Evolutionary conservation across 352 stramenopile species (phyloP).

Genomic region (Phytopythium oedochilum): DNA sequence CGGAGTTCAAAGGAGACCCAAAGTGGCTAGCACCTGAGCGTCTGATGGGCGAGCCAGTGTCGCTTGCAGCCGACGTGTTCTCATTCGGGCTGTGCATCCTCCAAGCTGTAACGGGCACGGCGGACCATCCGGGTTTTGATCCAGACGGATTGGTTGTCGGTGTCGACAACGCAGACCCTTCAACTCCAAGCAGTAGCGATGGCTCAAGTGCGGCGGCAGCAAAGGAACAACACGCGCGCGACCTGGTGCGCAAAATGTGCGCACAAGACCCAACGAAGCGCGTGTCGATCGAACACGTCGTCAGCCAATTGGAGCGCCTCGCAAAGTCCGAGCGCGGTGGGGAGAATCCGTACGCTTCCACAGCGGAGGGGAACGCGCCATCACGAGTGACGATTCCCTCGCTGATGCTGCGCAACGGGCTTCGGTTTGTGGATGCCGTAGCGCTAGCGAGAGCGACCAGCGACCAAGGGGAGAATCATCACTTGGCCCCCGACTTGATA

Average conservation of each 20-base stretch:
- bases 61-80: neutral
- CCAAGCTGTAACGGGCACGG: neutral
- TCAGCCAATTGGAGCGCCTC: neutral
- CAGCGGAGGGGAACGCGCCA: too few species aligned
- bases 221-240: neutral
- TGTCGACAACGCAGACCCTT: neutral
- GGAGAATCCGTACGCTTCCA: too few species aligned
- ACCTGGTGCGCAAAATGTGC: neutral
- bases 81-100: slow-evolving; percentile 3
- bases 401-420: too few species aligned
- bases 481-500: too few species aligned
- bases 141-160: neutral
- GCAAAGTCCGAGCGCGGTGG: neutral
- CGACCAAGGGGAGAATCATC: too few species aligned
- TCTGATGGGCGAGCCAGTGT: neutral
- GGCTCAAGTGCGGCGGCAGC: neutral
- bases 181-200: neutral
- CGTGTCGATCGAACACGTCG: neutral
- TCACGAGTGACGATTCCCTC: too few species aligned
- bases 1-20: neutral
- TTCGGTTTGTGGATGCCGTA: too few species aligned
- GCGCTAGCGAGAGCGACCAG: too few species aligned
- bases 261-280: neutral
- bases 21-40: neutral
- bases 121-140: too few species aligned